Percentiles rank a stretch among this genome's conserved stretches.
Conservation (phyloP, 2,329 filamentous ascomycete species). For the Xylariaceae sp. region DNA sequence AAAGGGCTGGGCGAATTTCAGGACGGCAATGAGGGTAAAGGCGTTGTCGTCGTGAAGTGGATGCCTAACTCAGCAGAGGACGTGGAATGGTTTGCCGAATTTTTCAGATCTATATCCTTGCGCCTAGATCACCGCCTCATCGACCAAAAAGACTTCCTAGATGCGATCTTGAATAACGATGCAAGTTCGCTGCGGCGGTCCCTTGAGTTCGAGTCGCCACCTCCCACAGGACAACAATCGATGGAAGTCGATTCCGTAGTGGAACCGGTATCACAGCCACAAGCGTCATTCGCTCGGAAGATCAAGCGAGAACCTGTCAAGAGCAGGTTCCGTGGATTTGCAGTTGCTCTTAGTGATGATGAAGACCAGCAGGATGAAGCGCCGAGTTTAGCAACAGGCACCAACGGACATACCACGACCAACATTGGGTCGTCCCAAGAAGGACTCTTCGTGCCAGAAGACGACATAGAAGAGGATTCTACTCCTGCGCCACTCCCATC, state of each 20-base stretch:
- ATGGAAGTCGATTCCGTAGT: slow-evolving; percentile 29
- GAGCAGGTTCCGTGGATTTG: slow-evolving; percentile 70
- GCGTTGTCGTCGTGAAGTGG: slow-evolving; percentile 74
- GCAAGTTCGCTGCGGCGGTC: slow-evolving; percentile 64
- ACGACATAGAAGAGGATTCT: slow-evolving; percentile 28
- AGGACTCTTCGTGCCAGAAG: slow-evolving; percentile 55
- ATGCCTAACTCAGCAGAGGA: slow-evolving; percentile 52
- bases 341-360: slow-evolving; percentile 33
- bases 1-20: slow-evolving; percentile 64
- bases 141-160: slow-evolving; percentile 85
- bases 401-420: slow-evolving; percentile 3
- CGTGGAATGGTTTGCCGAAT: slow-evolving; percentile 61
- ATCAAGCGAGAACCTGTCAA: slow-evolving; percentile 40
- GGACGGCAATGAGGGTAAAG: slow-evolving; percentile 58
- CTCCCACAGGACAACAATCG: slow-evolving; percentile 22
- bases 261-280: slow-evolving; percentile 5
- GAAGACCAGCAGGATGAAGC: slow-evolving; percentile 33
- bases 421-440: slow-evolving; percentile 35
- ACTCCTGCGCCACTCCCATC: slow-evolving; percentile 11
- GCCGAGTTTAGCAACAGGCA: slow-evolving; percentile 9
- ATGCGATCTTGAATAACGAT: slow-evolving; percentile 80
- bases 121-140: slow-evolving; percentile 76
- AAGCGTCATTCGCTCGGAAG: slow-evolving; percentile 23
- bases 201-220: slow-evolving; percentile 48
- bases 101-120: slow-evolving; percentile 64